phyloP scores from a whole-genome alignment of 345 rosid genomes.

The Aurinia saxatilis region DNA sequence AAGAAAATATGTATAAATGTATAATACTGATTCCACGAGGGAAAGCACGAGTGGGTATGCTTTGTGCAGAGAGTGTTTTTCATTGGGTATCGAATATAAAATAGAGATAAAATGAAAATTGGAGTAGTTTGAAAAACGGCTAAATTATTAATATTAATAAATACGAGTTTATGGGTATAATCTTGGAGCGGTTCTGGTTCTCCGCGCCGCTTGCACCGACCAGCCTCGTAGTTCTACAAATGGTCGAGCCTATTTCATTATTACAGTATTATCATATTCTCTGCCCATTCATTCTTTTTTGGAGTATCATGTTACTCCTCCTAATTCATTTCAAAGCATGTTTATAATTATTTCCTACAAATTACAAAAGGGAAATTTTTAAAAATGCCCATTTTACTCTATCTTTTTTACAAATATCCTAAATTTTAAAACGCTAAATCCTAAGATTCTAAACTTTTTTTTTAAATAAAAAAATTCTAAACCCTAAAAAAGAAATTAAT shows the following conservation, averaged over 20 bases:
- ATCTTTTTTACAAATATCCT: too few relatives aligned
- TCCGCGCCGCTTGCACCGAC: conserved; percentile 31
- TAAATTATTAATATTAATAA: too few relatives aligned
- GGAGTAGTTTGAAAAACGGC: conserved; percentile 2
- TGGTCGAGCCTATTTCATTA: not conserved
- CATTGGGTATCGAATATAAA: conserved; percentile 3
- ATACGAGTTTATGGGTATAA: conserved; percentile 10
- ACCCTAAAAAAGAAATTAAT: too few relatives aligned
- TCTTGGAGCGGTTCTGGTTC: conserved; percentile 30
- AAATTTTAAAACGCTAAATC: too few relatives aligned
- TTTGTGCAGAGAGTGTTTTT: conserved; percentile 27
- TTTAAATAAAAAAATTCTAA: too few relatives aligned
- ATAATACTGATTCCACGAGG: not conserved
- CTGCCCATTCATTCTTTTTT: not conserved
- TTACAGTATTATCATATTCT: conserved; percentile 1
- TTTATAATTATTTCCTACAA: too few relatives aligned
- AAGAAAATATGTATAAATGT: not conserved
- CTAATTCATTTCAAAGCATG: too few relatives aligned
- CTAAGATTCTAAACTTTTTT: too few relatives aligned
- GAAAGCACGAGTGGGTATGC: conserved; percentile 22
- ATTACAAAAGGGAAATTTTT: too few relatives aligned
- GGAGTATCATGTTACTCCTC: too few relatives aligned
- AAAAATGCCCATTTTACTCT: too few relatives aligned
- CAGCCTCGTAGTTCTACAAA: conserved; percentile 28
- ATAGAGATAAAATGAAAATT: not conserved